Base-by-base conservation (phyloP, 805 yeast species). In the Lachancea sp. region DNA sequence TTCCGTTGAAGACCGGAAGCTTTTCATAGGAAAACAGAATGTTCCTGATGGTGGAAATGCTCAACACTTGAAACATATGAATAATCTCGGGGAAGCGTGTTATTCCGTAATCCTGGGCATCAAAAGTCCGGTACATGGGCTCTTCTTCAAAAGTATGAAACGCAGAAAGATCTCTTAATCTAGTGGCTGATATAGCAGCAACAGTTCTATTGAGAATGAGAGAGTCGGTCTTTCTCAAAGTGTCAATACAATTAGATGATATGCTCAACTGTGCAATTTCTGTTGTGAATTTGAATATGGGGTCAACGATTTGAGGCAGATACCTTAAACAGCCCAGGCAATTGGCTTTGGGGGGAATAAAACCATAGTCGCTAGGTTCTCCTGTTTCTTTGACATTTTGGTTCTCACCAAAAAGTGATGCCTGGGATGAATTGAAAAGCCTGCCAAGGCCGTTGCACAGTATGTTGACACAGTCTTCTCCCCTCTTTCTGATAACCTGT, bases 311-410 rank as follows among this genome's bases (percentile, higher is more conserved):
- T 22, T 63, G 62, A 0, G 79, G 72, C 32, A 78, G 58, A 53
- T 75, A 79, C 50, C 74, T 70, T 30, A 79, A 59, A 2, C 83
- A 70, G 38, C 85, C 72, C 19, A 85, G 65, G 8, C 83, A 75
- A 55, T 82, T 85, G 1, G 88, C 70, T 44, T 70, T 69, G 1
- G 82, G 81, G 2, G 91, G 90, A 18, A 82, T 57, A 54, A 79
- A 81, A 1, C 82, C 81, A 58, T 68, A 77, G 30, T 64, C 62
- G 6, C 51, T 38, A 1, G 69, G 58, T 1, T 55, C 36, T 5
- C 69, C 70, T 10, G 61, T 52, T 11, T 54, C 63, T 31, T 56
- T 49, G 6, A 45, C 46, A 3, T 46, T 49, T 15, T 51, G 32
- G 17, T 19, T 38, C 12, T 38, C 36, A 15, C 36, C 39, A 3